phyloP scores from a whole-genome alignment of 148 eudicot genomes.

The Hydrangea macrophylla region DNA sequence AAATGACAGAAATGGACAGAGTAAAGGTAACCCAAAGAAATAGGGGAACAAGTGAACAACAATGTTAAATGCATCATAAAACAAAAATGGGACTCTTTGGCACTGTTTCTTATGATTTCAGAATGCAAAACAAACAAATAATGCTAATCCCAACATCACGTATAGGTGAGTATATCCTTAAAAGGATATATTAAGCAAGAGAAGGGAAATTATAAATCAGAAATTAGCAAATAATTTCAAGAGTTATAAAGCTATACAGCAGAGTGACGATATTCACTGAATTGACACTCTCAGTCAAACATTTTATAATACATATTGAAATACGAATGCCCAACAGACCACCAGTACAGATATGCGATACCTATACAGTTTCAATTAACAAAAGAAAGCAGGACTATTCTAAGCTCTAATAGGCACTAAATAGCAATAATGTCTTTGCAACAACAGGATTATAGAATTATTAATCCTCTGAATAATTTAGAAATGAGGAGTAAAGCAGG shows the following conservation, averaged over 20 bases:
- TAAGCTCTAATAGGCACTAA: constrained; percentile 1
- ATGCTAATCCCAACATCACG: background rate
- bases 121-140: background rate
- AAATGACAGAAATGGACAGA: background rate
- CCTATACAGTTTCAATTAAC: background rate
- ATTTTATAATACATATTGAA: too few relatives aligned
- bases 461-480: background rate
- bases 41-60: background rate
- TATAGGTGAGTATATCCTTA: too few relatives aligned
- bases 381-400: background rate
- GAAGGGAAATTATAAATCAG: background rate
- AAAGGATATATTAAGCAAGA: too few relatives aligned
- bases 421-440: background rate
- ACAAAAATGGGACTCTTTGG: background rate
- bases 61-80: background rate
- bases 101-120: background rate
- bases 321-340: too few relatives aligned
- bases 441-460: background rate
- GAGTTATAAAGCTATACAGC: background rate
- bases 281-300: background rate
- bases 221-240: background rate
- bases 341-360: too few relatives aligned
- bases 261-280: background rate
- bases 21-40: background rate
- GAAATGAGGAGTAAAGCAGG: background rate